Conservation (phyloP, 495 filamentous ascomycete genomes). For the Aspergillus homomorphus region DNA sequence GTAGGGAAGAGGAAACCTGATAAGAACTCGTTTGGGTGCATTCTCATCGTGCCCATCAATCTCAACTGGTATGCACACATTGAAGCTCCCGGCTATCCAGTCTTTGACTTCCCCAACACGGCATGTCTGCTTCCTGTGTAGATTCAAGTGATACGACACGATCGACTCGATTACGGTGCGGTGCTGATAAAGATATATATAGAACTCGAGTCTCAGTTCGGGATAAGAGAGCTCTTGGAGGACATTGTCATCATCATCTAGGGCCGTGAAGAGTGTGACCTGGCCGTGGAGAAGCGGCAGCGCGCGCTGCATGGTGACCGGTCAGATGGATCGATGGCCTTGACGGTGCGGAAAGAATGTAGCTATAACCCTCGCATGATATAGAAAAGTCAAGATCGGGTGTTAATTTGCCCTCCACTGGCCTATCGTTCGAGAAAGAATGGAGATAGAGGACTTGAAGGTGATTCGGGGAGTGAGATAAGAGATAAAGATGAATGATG, state of each 20-base stretch:
- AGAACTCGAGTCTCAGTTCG: constrained; percentile 12
- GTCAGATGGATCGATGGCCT: no score
- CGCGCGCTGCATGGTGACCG: neutral
- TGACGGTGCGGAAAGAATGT: no score
- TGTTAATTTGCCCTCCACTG: no score
- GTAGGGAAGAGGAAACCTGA: constrained; percentile 27
- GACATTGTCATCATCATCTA: constrained; percentile 15
- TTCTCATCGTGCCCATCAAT: constrained; percentile 5
- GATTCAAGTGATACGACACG: constrained; percentile 22
- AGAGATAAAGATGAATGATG: no score
- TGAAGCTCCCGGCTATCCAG: constrained; percentile 36
- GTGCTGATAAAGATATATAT: constrained; percentile 1
- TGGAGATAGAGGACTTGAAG: no score
- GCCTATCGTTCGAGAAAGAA: no score
- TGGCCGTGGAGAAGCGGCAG: constrained; percentile 4
- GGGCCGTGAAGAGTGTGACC: neutral
- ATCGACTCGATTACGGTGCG: constrained; percentile 14
- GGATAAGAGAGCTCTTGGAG: constrained; percentile 15
- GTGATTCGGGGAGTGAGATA: no score
- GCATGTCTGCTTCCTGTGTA: constrained; percentile 6
- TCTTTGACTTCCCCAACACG: constrained; percentile 19
- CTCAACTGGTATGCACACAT: constrained; percentile 33
- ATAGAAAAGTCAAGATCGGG: no score
- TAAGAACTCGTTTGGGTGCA: constrained; percentile 22
- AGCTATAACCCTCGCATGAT: no score